These are phyloP conservation scores for Brassica carinata DNA, from an alignment of 345 rosid genomes.

Conservation along the genomic window DNA sequence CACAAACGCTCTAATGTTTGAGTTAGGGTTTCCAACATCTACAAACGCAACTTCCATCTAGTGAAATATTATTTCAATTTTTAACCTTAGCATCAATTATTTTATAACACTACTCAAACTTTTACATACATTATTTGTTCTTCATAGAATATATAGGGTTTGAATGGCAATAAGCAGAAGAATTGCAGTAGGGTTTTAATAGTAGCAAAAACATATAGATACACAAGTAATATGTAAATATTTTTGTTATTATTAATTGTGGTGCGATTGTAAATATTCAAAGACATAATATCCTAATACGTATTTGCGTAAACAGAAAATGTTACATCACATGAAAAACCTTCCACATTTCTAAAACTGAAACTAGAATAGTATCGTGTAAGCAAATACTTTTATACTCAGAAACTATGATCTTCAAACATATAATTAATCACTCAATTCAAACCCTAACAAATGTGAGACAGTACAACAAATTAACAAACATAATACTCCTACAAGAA, in stretches of 20 bases:
- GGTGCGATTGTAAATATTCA: too few relatives aligned
- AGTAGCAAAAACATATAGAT: too few relatives aligned
- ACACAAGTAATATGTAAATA: too few relatives aligned
- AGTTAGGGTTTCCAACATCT: not conserved
- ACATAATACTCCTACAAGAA: not conserved
- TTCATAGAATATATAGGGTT: not conserved
- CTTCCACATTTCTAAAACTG: not conserved
- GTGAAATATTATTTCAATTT: not conserved
- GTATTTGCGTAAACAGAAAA: not conserved
- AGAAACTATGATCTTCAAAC: not conserved
- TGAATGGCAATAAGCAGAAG: too few relatives aligned
- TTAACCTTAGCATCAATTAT: not conserved
- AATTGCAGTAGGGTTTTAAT: too few relatives aligned
- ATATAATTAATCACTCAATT: conserved; percentile 16
- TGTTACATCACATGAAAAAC: not conserved
- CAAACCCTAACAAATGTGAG: conserved; percentile 17
- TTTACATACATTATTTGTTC: not conserved
- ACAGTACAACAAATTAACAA: conserved; percentile 4
- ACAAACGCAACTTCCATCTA: not conserved
- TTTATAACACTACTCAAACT: not conserved
- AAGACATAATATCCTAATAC: too few relatives aligned
- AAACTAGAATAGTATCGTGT: not conserved
- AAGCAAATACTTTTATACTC: not conserved
- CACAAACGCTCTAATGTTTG: not conserved
- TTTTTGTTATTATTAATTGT: too few relatives aligned